These are phyloP conservation scores for Cordyceps farinosa DNA, from an alignment of 2,329 filamentous ascomycete genomes.

Conservation along the genomic window DNA sequence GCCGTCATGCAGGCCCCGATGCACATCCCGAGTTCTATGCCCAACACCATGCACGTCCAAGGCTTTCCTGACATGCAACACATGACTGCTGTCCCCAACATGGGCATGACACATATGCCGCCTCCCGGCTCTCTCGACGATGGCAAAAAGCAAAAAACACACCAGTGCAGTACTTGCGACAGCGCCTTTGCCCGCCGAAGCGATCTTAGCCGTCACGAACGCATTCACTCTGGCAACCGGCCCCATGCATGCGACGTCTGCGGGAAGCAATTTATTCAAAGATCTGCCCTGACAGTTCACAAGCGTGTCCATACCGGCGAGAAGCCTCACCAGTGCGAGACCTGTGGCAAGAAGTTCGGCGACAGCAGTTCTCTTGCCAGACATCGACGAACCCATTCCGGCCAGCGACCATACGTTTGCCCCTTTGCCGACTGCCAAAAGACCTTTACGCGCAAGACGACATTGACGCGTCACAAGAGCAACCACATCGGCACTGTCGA, in stretches of 20 bases:
- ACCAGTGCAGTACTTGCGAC: conserved; percentile 82
- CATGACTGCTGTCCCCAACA: conserved; percentile 36
- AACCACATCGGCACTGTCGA: conserved; percentile 94
- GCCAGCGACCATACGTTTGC: conserved; percentile 95
- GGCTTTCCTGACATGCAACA: conserved; percentile 36
- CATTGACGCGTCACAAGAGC: conserved; percentile 91
- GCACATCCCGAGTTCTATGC: conserved; percentile 43
- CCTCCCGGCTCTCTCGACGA: conserved; percentile 25
- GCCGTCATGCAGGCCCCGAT: conserved; percentile 49
- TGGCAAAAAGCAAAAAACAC: conserved; percentile 57
- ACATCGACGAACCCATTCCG: conserved; percentile 91
- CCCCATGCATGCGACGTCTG: conserved; percentile 94
- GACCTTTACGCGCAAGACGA: conserved; percentile 94
- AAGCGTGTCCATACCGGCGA: conserved; percentile 94
- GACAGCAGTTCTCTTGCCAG: conserved; percentile 92
- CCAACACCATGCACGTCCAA: conserved; percentile 41
- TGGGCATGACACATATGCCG: conserved; percentile 38
- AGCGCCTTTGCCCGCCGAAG: conserved; percentile 93
- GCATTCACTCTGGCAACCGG: conserved; percentile 87
- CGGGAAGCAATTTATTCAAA: conserved; percentile 95
- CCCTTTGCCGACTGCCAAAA: conserved; percentile 97
- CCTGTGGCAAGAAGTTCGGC: conserved; percentile 86
- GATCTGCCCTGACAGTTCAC: conserved; percentile 92
- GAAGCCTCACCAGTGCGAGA: conserved; percentile 97
- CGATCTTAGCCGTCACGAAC: conserved; percentile 91